Base-by-base conservation (phyloP, 1,139 yeast species). In the Saccharomyces uvarum region DNA sequence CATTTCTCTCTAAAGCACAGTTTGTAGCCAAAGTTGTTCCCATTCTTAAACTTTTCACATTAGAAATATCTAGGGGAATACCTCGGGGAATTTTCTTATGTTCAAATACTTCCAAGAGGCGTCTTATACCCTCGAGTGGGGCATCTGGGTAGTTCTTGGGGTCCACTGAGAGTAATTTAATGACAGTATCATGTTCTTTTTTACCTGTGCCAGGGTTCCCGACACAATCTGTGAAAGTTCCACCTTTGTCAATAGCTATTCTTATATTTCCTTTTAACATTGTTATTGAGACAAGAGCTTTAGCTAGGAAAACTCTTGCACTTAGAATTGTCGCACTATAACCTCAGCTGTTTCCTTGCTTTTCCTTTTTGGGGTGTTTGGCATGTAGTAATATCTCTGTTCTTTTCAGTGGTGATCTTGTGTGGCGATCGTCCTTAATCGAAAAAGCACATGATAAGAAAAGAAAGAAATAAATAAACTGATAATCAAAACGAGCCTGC, bases 111-210 rank as follows among this genome's bases (percentile, higher is more conserved):
- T 87, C 95, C 56, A 91, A 71, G 0, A 88, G 79, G 52, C 95
- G 73, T 59, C 97, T 76, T 50, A 91, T 88, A 5, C 96, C 97
- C 72, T 90, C 97, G 14, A 91, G 77, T 3, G 96, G 96, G 0
- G 97, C 96, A 75, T 91, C 97, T 3, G 76, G 73, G 67, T 91
- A 90, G 72, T 90, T 90, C 48, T 78, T 74, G 0, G 97, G 96
- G 67, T 91, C 97, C 6, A 86, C 96, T 1, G 96, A 88, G 29
- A 91, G 75, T 47, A 90, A 73, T 70, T 90, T 90, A 44, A 77
- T 73, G 56, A 84, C 77, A 4, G 85, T 83, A 60, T 81, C 84
- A 54, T 76, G 78, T 52, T 74, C 76, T 49, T 60, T 65, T 50
- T 64, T 69, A 21, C 70, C 76, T 47, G 72, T 70, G 24, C 76